Conservation (phyloP, 306 rosid genomes). For the Trifolium fragiferum region DNA sequence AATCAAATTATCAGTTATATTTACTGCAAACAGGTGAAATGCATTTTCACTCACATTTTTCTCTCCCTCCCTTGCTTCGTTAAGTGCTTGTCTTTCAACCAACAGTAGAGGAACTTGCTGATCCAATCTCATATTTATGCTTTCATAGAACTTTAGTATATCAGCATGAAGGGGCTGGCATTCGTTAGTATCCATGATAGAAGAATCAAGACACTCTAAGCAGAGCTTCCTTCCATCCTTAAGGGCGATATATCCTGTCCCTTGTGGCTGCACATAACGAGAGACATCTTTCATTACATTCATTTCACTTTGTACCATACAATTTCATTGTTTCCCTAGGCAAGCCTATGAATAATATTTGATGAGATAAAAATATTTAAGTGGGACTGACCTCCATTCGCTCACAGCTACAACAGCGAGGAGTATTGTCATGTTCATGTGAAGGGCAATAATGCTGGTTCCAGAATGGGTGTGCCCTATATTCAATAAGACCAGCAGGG, state of each 20-base stretch:
- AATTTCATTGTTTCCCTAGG: slow-evolving; percentile 25
- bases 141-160: slow-evolving; percentile 82
- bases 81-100: slow-evolving; percentile 96
- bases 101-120: slow-evolving; percentile 92
- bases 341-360: slow-evolving; percentile 27
- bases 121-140: slow-evolving; percentile 84
- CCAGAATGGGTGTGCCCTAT: slow-evolving; percentile 99
- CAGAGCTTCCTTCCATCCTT: slow-evolving; percentile 96
- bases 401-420: slow-evolving; percentile 98
- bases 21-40: slow-evolving; percentile 36
- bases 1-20: slow-evolving; percentile 34
- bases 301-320: slow-evolving; percentile 26
- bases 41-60: slow-evolving; percentile 69
- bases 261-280: slow-evolving; percentile 65
- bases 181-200: slow-evolving; percentile 83
- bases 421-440: slow-evolving; percentile 90
- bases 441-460: slow-evolving; percentile 94
- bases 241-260: slow-evolving; percentile 67
- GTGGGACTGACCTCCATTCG: slow-evolving; percentile 89
- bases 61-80: slow-evolving; percentile 98
- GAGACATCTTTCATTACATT: slow-evolving; percentile 33
- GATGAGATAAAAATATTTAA: slow-evolving; percentile 33
- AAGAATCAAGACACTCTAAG: slow-evolving; percentile 90
- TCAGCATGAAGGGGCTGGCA: slow-evolving; percentile 90
- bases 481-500: slow-evolving; percentile 99